A percentile compares a stretch with the other conserved stretches of the same genome.
phyloP scores from a whole-genome alignment of 2,329 filamentous ascomycete genomes.

The Ramichloridium luteum region DNA sequence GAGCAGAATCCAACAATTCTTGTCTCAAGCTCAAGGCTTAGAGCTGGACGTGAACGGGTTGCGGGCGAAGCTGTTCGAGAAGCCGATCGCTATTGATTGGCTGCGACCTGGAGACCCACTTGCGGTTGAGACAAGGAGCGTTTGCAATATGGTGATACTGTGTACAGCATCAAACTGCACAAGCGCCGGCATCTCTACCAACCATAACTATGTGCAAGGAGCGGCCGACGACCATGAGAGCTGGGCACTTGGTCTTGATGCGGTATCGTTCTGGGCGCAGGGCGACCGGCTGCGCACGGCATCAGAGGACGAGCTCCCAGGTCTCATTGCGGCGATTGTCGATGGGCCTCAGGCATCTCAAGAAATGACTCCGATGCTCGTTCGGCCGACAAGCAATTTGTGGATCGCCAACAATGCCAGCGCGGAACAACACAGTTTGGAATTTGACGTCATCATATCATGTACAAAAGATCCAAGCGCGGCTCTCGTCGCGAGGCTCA shows the following conservation, averaged over 20 bases:
- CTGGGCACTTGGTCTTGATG: slow-evolving; percentile 74
- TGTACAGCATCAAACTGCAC: slow-evolving; percentile 73
- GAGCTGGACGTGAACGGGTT: slow-evolving; percentile 47
- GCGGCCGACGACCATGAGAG: slow-evolving; percentile 91
- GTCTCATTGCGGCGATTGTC: slow-evolving; percentile 37
- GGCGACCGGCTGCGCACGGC: slow-evolving; percentile 47
- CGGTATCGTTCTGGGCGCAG: slow-evolving; percentile 68
- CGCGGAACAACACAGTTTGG: slow-evolving; percentile 27
- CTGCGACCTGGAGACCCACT: slow-evolving; percentile 53
- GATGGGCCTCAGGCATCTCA: slow-evolving; percentile 7
- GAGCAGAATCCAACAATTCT: slow-evolving; percentile 44
- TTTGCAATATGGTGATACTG: slow-evolving; percentile 61
- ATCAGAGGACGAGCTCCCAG: slow-evolving; percentile 51
- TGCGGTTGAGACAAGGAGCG: slow-evolving; percentile 26
- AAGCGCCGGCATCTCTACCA: slow-evolving; percentile 51
- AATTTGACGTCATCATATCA: slow-evolving; percentile 29
- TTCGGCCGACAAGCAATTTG: slow-evolving; percentile 31
- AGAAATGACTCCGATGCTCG: slow-evolving; percentile 23
- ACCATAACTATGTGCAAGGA: slow-evolving; percentile 78
- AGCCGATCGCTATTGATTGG: slow-evolving; percentile 70
- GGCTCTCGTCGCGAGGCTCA: slow-evolving; percentile 21
- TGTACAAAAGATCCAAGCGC: slow-evolving; percentile 34
- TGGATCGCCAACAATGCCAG: slow-evolving; percentile 30
- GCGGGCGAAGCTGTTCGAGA: slow-evolving; percentile 42
- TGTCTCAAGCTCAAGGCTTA: slow-evolving; percentile 44